phyloP scores from a whole-genome alignment of 73 alveolate genomes.

The Paramecium tetraurelia region DNA sequence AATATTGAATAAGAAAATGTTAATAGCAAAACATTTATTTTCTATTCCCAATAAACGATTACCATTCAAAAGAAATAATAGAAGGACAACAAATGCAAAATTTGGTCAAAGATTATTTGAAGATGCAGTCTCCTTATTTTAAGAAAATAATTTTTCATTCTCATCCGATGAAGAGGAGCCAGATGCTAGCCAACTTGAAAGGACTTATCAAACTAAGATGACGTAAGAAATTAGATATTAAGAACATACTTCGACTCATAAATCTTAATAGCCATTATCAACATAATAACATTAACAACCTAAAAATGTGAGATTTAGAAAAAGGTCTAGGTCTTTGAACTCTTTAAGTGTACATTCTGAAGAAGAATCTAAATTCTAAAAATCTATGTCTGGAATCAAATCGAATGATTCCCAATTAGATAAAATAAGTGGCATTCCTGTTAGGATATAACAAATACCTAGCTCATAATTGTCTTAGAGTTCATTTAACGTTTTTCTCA shows the following conservation, averaged over 20 bases:
- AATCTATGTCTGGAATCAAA: constrained; percentile 33
- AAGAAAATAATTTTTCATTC: background rate
- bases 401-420: background rate
- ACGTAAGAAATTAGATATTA: background rate
- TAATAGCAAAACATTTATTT: background rate
- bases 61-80: background rate
- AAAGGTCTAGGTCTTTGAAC: background rate
- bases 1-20: background rate
- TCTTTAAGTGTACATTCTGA: constrained; percentile 23
- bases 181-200: background rate
- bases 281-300: background rate
- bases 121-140: constrained; percentile 43
- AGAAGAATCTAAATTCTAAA: constrained; percentile 19
- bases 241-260: background rate
- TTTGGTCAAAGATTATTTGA: constrained; percentile 48
- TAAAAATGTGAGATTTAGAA: constrained; percentile 17
- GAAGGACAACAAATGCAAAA: constrained; percentile 32
- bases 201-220: background rate
- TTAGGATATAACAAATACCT: background rate
- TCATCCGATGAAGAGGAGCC: background rate
- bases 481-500: constrained; percentile 20
- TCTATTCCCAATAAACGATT: background rate
- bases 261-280: background rate
- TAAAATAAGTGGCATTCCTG: constrained; percentile 27
- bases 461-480: constrained; percentile 42